Evolutionary conservation across 2,329 filamentous ascomycete species (phyloP), one percentile per base, ranked within the genome.

Genomic region (Exserohilum turcica): DNA sequence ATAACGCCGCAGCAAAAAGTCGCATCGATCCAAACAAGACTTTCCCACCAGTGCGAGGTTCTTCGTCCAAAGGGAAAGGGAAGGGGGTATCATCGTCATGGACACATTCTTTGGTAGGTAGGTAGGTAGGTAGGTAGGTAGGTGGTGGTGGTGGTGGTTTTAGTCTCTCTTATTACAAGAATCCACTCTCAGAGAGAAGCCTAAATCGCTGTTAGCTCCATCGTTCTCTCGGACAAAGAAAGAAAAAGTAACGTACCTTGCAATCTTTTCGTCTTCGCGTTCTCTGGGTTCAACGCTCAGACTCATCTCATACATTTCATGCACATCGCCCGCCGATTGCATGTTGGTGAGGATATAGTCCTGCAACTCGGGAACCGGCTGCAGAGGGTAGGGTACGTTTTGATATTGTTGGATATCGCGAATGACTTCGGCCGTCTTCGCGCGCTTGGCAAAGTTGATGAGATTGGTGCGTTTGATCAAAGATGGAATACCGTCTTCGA

Each of bases 301-400:
- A 78, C 92, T 96, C 82, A 92, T 92, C 76, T 97, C 92, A 80
- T 97, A 99, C 94, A 97, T 97, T 80, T 97, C 93, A 75, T 97
- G 92, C 59, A 99, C 94, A 74, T 97, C 93, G 46, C 92, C 90
- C 3, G 94, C 93, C 27, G 88, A 89, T 78, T 95, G 89, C 90
- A 97, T 96, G 74, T 97, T 97, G 74, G 87, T 92, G 64, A 97
- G 78, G 62, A 99, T 96, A 77, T 97, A 99, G 65, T 97, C 92
- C 74, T 97, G 93, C 62, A 99, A 81, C 77, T 97, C 94, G 2
- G 87, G 84, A 13, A 99, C 93, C 0, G 92, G 84, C 71, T 95
- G 90, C 46, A 99, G 80, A 6, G 90, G 88, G 73, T 97, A 99
- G n/a, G 92, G 92, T 56, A 96, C 91, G 67, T 96, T 97, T 75